phyloP scores from a whole-genome alignment of 768 basidiomycete species.

The Lactarius hatsudake region DNA sequence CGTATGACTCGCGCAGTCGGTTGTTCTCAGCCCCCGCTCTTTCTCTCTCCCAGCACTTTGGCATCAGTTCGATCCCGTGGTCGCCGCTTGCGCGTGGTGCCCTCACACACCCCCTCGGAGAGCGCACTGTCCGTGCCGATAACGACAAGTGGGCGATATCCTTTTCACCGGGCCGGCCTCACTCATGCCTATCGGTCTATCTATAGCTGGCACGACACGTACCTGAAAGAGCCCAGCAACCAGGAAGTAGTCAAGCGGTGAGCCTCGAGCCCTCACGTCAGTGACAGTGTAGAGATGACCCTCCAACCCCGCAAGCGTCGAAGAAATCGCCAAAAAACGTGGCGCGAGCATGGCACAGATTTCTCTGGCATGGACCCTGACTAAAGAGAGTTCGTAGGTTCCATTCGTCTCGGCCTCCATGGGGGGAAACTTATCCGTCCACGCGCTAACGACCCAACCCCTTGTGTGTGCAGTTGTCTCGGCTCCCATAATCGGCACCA shows the following conservation, averaged over 20 bases:
- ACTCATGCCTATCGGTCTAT: not conserved
- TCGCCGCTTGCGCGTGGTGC: slow-evolving; percentile 35
- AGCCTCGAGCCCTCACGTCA: not conserved
- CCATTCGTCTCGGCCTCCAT: not conserved
- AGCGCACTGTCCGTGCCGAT: slow-evolving; percentile 27
- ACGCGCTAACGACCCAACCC: not conserved
- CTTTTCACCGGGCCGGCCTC: not conserved
- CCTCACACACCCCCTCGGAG: slow-evolving; percentile 31
- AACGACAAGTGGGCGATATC: slow-evolving; percentile 31
- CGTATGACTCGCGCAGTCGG: not conserved
- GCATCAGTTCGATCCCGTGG: slow-evolving; percentile 44
- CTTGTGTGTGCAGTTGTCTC: slow-evolving; percentile 23
- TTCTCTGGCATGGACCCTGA: slow-evolving; percentile 37
- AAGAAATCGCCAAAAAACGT: slow-evolving; percentile 38
- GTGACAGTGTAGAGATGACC: not conserved
- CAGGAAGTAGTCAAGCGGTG: slow-evolving; percentile 21
- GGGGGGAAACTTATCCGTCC: not conserved
- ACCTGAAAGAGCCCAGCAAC: slow-evolving; percentile 17
- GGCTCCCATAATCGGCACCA: slow-evolving; percentile 41
- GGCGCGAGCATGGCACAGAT: slow-evolving; percentile 41
- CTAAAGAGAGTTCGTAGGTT: slow-evolving; percentile 30
- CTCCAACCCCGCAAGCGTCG: slow-evolving; percentile 28
- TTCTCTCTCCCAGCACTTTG: slow-evolving; percentile 29
- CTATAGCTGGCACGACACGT: slow-evolving; percentile 12
- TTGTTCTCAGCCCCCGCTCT: slow-evolving; percentile 1